Conservation (phyloP, 805 yeast genomes). For the Schwanniomyces polymorphus region DNA sequence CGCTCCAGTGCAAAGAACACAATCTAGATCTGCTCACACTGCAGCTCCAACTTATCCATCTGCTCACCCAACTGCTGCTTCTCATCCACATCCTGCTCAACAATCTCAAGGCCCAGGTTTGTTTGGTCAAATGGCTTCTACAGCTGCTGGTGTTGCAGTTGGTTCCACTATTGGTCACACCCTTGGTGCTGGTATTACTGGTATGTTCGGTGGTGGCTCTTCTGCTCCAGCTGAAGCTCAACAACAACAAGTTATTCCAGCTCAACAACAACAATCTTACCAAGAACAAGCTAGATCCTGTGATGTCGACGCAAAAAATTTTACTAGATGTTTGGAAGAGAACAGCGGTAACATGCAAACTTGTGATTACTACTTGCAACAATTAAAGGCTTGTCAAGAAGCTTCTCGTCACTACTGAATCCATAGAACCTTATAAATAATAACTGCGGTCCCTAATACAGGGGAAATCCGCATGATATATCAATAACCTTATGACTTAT, state of each 20-base stretch:
- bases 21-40: slow-evolving; percentile 72
- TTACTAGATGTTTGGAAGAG: slow-evolving; percentile 93
- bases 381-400: slow-evolving; percentile 95
- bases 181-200: slow-evolving; percentile 88
- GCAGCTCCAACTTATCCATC: slow-evolving; percentile 52
- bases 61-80: slow-evolving; percentile 47
- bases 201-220: slow-evolving; percentile 82
- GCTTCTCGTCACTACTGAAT: slow-evolving; percentile 78
- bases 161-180: slow-evolving; percentile 98
- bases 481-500: not conserved
- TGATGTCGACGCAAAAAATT: slow-evolving; percentile 90
- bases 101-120: slow-evolving; percentile 72
- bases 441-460: not conserved
- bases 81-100: slow-evolving; percentile 28
- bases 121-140: slow-evolving; percentile 96
- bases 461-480: not conserved
- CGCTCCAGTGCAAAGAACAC: slow-evolving; percentile 47
- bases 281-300: slow-evolving; percentile 58
- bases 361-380: slow-evolving; percentile 96
- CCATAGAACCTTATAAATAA: not conserved
- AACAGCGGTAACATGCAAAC: slow-evolving; percentile 95
- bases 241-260: slow-evolving; percentile 44
- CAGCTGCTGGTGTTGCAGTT: slow-evolving; percentile 99
- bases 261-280: slow-evolving; percentile 36
- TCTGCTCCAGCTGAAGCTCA: slow-evolving; percentile 51